Evolutionary conservation across 257 asterid species (phyloP), one percentile per base, ranked within the genome.

Genomic region (Nicotiana paniculata): DNA sequence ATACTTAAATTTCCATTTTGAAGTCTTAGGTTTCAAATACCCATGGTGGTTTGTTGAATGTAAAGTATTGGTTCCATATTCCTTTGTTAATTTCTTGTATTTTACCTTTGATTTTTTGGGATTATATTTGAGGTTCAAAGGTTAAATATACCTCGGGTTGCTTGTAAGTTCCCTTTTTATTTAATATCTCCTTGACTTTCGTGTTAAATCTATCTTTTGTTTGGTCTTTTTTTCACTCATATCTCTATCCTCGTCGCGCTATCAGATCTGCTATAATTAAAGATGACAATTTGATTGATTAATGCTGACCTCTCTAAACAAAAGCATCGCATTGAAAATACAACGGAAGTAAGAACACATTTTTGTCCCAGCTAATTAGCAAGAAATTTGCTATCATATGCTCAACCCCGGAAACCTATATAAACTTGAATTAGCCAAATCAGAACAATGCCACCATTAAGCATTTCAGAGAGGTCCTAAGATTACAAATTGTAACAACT

Each of bases 381-480:
- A 64, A 64, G 43, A 63, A 63, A 63, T 12, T 64, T 64, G n/a
- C n/a, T 64, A 3, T 16, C 39, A 64, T 13, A 64, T 13, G 39
- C n/a, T 64, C 21, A 64, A 11, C 2, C 7, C 59, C 18, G 7
- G 63, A 57, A 57, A 57, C 21, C 63, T 57, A 16, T 57, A 77
- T 77, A 30, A 18, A 87, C 78, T 43, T 79, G 37, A 65, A 75
- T 58, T 67, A 58, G 39, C 81, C 81, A n/a, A 82, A 46, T 46
- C 83, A 68, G 46, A 57, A 43, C 33, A 66, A 66, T 33, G 39
- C 75, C 74, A 6, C 17, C 17, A 17, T 7, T 32, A 32, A 32
- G 74, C 74, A 16, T 6, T 32, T 66, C 48, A 15, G 21, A 3
- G 15, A 66, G 6, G 51, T 66, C 51, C 51, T 66, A 66, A 66